phyloP scores from a whole-genome alignment of 2,329 filamentous ascomycete species.

The Pestalotiopsis sp. region DNA sequence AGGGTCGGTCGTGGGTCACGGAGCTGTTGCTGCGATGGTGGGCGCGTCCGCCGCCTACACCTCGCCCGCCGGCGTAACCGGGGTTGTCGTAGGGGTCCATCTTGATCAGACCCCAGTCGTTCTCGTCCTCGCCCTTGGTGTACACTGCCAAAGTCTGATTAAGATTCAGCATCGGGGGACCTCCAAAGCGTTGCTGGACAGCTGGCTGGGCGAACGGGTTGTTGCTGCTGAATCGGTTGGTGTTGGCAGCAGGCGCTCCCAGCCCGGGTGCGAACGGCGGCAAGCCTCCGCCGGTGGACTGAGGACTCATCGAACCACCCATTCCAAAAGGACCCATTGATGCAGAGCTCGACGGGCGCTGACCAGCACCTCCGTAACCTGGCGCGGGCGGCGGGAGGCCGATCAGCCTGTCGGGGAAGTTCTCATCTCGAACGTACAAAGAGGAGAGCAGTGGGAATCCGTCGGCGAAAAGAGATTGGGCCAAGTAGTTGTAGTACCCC shows the following conservation, averaged over 20 bases:
- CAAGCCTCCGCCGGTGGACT: constrained; percentile 16
- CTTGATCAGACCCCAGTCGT: constrained; percentile 61
- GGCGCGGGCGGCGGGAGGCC: constrained; percentile 66
- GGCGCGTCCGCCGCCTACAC: constrained; percentile 15
- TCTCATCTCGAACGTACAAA: constrained; percentile 83
- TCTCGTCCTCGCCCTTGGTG: constrained; percentile 60
- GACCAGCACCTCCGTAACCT: constrained; percentile 39
- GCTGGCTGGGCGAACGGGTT: constrained; percentile 54
- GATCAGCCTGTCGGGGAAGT: constrained; percentile 80
- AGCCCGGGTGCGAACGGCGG: constrained; percentile 14
- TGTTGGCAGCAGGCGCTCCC: constrained; percentile 15
- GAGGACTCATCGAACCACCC: constrained; percentile 30
- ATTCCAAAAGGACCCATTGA: constrained; percentile 29
- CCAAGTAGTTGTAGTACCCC: constrained; percentile 83
- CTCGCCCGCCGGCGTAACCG: constrained; percentile 18
- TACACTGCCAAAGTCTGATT: constrained; percentile 62
- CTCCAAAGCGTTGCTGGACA: constrained; percentile 26
- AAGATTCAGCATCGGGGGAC: constrained; percentile 34
- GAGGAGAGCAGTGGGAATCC: constrained; percentile 73
- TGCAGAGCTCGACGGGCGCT: constrained; percentile 38
- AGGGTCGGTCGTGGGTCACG: constrained; percentile 40
- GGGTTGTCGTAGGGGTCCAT: constrained; percentile 38
- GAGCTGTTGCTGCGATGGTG: constrained; percentile 32
- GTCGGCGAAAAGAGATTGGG: constrained; percentile 77
- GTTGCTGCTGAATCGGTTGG: constrained; percentile 59